Evolutionary conservation across 1,284 basidiomycete species (phyloP).

Genomic region (Leccinum fuscescens): DNA sequence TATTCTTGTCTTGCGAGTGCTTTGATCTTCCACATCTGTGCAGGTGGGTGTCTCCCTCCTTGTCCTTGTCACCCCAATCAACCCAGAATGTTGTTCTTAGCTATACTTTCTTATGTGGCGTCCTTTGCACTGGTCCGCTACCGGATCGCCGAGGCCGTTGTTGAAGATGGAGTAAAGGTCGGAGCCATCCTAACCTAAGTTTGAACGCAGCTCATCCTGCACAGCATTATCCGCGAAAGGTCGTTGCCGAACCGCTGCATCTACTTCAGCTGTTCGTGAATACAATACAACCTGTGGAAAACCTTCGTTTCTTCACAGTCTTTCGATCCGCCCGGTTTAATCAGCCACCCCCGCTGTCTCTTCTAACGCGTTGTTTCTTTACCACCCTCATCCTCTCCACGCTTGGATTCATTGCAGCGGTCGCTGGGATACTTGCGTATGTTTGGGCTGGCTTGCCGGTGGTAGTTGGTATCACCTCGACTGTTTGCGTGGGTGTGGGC

Average conservation of each 20-base stretch:
- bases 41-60: constrained; percentile 18
- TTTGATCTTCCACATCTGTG: constrained; percentile 32
- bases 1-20: constrained; percentile 32
- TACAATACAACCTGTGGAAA: constrained; percentile 1
- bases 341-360: constrained; percentile 17
- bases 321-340: background rate
- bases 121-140: constrained; percentile 31
- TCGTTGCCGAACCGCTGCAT: constrained; percentile 22
- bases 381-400: constrained; percentile 26
- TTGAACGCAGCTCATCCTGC: constrained; percentile 6
- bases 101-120: constrained; percentile 30
- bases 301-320: background rate
- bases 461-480: constrained; percentile 29
- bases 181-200: background rate
- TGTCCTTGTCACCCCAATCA: background rate
- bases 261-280: constrained; percentile 1
- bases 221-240: constrained; percentile 10
- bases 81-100: constrained; percentile 3
- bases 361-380: constrained; percentile 27
- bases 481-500: constrained; percentile 26
- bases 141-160: constrained; percentile 18
- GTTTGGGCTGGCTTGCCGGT: constrained; percentile 22
- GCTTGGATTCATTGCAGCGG: constrained; percentile 25
- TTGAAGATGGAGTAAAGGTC: constrained; percentile 19
- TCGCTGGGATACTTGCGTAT: constrained; percentile 29